Percentiles rank a stretch among this genome's conserved stretches.
phyloP scores from a whole-genome alignment of 805 yeast species.

The Isabelozyma gotoi region DNA sequence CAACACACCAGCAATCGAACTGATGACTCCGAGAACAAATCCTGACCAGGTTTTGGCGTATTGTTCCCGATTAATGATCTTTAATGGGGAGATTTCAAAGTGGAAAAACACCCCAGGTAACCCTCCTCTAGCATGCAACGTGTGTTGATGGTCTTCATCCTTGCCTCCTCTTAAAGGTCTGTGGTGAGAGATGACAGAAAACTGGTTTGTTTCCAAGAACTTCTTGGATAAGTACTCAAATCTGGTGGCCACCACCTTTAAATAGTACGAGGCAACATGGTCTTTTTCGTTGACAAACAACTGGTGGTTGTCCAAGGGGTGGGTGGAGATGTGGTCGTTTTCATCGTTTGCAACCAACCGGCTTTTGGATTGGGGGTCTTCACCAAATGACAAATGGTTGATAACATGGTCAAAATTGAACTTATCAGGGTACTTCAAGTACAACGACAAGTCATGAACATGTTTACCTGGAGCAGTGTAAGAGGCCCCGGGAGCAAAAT shows the following conservation, averaged over 20 bases:
- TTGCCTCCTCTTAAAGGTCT: constrained; percentile 84
- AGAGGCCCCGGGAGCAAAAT: constrained; percentile 94
- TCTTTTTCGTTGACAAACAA: constrained; percentile 47
- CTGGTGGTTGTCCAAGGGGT: constrained; percentile 64
- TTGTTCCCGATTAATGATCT: constrained; percentile 81
- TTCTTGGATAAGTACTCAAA: constrained; percentile 63
- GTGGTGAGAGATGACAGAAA: constrained; percentile 83
- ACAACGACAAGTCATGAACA: constrained; percentile 82
- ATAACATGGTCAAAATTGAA: constrained; percentile 77
- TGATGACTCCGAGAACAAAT: constrained; percentile 76
- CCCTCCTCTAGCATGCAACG: constrained; percentile 81
- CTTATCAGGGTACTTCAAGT: constrained; percentile 50
- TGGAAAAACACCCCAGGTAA: constrained; percentile 84
- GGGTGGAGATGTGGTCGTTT: constrained; percentile 35
- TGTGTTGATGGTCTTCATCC: constrained; percentile 88
- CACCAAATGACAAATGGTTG: constrained; percentile 83
- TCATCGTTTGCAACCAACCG: constrained; percentile 15
- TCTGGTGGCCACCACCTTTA: constrained; percentile 89
- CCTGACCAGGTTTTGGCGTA: constrained; percentile 78
- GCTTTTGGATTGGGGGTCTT: constrained; percentile 38
- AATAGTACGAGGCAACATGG: constrained; percentile 71
- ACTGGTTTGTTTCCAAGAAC: constrained; percentile 78
- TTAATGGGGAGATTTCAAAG: constrained; percentile 91
- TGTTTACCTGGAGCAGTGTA: constrained; percentile 60
- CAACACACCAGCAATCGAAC: constrained; percentile 90